phyloP scores from a whole-genome alignment of 208 protist genomes.

The Crithidia expoeki region DNA sequence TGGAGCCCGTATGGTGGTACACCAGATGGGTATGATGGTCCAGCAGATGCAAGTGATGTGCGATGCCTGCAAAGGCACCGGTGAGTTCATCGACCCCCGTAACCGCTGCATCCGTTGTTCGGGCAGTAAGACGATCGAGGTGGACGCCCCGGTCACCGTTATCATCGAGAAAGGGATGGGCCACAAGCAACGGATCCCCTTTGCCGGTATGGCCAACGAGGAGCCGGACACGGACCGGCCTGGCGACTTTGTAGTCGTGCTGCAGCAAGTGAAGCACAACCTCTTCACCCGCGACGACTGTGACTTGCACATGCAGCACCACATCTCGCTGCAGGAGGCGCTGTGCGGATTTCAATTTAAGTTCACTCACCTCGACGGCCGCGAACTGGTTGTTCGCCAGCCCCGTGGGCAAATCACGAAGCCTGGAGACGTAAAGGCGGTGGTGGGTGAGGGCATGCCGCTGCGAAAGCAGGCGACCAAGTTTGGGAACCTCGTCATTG shows the following conservation, averaged over 20 bases:
- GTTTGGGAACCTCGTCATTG: constrained; percentile 74
- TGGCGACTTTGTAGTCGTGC: constrained; percentile 96
- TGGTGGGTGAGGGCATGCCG: constrained; percentile 84
- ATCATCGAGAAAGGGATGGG: constrained; percentile 64
- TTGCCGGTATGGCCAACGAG: constrained; percentile 54
- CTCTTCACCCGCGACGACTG: constrained; percentile 89
- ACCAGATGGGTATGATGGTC: constrained; percentile 96
- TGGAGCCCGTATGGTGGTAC: constrained; percentile 87
- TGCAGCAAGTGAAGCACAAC: constrained; percentile 93
- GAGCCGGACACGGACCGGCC: constrained; percentile 43
- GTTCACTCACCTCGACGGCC: constrained; percentile 89
- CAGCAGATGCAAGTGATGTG: constrained; percentile 93
- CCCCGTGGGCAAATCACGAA: constrained; percentile 70
- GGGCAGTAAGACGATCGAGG: constrained; percentile 87
- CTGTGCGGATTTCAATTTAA: constrained; percentile 94
- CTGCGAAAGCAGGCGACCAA: constrained; percentile 33
- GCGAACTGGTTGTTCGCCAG: constrained; percentile 83
- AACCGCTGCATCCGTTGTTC: constrained; percentile 93
- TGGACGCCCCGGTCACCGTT: constrained; percentile 70
- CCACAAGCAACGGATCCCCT: constrained; percentile 55
- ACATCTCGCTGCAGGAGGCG: constrained; percentile 93
- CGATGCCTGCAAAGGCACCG: constrained; percentile 89
- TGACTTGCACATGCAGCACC: constrained; percentile 92
- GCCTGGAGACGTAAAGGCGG: constrained; percentile 64
- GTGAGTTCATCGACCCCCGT: constrained; percentile 78